Evolutionary conservation across 176 grass and related monocot species (phyloP).

Genomic region (Musa schizocarpa): DNA sequence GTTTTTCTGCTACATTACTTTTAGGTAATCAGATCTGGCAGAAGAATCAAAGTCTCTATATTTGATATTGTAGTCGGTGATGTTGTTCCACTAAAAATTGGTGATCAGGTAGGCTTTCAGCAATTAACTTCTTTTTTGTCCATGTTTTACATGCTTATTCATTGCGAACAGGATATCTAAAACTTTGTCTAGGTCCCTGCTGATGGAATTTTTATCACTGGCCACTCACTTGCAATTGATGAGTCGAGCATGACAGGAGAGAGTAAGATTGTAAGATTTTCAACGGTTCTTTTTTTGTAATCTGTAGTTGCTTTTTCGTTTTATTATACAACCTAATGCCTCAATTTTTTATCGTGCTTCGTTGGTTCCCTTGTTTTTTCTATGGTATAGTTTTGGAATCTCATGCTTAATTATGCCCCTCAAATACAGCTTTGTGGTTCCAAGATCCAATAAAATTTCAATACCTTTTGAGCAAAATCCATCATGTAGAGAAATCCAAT

Average conservation of each 20-base stretch:
- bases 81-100: slow-evolving; percentile 83
- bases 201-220: slow-evolving; percentile 79
- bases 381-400: no score
- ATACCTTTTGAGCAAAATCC: no score
- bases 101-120: slow-evolving; percentile 60
- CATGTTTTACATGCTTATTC: background rate
- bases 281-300: background rate
- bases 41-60: slow-evolving; percentile 69
- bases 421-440: no score
- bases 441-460: no score
- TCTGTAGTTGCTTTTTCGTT: no score
- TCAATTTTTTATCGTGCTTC: no score
- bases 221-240: slow-evolving; percentile 84
- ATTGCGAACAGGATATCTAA: slow-evolving; percentile 22
- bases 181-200: slow-evolving; percentile 49
- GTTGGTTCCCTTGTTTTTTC: no score
- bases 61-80: slow-evolving; percentile 89
- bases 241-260: slow-evolving; percentile 97
- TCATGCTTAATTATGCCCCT: no score
- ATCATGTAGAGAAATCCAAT: no score
- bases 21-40: slow-evolving; percentile 79
- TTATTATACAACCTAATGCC: no score
- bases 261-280: slow-evolving; percentile 74
- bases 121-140: background rate
- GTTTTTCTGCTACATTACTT: background rate